A percentile compares a stretch with the other conserved stretches of the same genome.
These are phyloP conservation scores for Calycina marina DNA, from an alignment of 2,329 filamentous ascomycete genomes.

Conservation along the genomic window DNA sequence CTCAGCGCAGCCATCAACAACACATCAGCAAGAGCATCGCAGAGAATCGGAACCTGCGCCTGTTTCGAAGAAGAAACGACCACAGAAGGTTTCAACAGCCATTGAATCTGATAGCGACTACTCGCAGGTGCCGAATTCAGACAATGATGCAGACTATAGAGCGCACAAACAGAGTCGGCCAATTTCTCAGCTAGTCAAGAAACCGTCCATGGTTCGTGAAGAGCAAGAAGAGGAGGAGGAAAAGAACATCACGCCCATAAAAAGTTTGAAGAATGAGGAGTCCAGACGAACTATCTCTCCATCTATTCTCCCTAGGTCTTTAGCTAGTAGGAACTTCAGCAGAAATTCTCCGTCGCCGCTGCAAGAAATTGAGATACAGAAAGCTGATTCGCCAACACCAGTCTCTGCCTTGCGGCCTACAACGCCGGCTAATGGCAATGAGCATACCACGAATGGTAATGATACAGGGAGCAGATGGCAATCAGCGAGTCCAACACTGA, in stretches of 20 bases:
- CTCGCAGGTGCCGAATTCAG: constrained; percentile 17
- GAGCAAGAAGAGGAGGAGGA: constrained; percentile 29
- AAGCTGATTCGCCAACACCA: constrained; percentile 11
- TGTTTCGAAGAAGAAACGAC: constrained; percentile 11
- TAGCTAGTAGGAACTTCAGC: constrained; percentile 14
- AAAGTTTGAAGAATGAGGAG: constrained; percentile 5
- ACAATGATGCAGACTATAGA: constrained; percentile 18
- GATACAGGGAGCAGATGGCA: constrained; percentile 22
- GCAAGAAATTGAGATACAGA: no score
- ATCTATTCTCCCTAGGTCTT: constrained; percentile 14
- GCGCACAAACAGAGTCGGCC: constrained; percentile 10
- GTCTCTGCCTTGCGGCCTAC: constrained; percentile 1
- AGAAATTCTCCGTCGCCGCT: constrained; percentile 12
- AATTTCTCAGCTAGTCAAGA: constrained; percentile 22
- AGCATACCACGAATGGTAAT: constrained; percentile 14
- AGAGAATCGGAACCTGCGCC: constrained; percentile 1
- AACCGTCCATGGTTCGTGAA: constrained; percentile 32
- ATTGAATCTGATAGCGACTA: constrained; percentile 17
- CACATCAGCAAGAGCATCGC: constrained; percentile 2
- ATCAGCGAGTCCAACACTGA: constrained; percentile 47
- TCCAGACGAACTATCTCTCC: constrained; percentile 13
- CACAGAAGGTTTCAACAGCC: constrained; percentile 11
- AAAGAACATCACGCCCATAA: constrained; percentile 16
- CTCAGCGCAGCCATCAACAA: constrained; percentile 1
- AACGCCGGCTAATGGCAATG: constrained; percentile 3